A percentile compares a stretch with the other conserved stretches of the same genome.
Evolutionary conservation across 2,329 filamentous ascomycete species (phyloP).

Genomic region (Penicillium sp.): DNA sequence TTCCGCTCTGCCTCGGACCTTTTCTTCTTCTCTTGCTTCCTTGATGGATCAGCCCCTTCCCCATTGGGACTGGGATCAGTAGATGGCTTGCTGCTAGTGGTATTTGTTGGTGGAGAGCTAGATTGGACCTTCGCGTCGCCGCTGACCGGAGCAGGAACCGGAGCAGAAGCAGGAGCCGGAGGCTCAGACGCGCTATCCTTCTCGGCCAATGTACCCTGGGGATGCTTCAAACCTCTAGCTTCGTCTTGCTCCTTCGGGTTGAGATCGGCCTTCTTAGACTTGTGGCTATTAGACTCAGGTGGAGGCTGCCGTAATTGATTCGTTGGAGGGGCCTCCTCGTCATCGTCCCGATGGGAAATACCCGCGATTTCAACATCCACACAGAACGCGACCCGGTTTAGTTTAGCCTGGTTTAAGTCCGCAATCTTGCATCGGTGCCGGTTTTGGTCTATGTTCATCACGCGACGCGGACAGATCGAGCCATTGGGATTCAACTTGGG

Average conservation of each 20-base stretch:
- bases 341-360: conserved; percentile 72
- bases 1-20: conserved; percentile 89
- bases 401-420: conserved; percentile 75
- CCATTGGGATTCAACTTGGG: conserved; percentile 58
- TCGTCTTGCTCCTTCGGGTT: conserved; percentile 68
- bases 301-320: conserved; percentile 27
- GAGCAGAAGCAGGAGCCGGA: background rate
- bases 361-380: conserved; percentile 97
- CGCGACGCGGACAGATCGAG: conserved; percentile 71
- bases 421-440: conserved; percentile 75
- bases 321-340: conserved; percentile 44
- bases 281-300: conserved; percentile 28
- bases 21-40: conserved; percentile 96
- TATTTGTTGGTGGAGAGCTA: conserved; percentile 4
- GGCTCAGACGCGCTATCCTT: conserved; percentile 46
- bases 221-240: conserved; percentile 69
- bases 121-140: conserved; percentile 6
- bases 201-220: conserved; percentile 54
- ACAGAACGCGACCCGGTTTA: conserved; percentile 88
- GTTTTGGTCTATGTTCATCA: conserved; percentile 80
- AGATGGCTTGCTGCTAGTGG: conserved; percentile 5
- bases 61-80: conserved; percentile 26
- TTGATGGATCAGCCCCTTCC: conserved; percentile 50
- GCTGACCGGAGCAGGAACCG: background rate
- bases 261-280: conserved; percentile 47